Base-by-base conservation (phyloP, 208 protist species). In the Crithidia fasciculata region DNA sequence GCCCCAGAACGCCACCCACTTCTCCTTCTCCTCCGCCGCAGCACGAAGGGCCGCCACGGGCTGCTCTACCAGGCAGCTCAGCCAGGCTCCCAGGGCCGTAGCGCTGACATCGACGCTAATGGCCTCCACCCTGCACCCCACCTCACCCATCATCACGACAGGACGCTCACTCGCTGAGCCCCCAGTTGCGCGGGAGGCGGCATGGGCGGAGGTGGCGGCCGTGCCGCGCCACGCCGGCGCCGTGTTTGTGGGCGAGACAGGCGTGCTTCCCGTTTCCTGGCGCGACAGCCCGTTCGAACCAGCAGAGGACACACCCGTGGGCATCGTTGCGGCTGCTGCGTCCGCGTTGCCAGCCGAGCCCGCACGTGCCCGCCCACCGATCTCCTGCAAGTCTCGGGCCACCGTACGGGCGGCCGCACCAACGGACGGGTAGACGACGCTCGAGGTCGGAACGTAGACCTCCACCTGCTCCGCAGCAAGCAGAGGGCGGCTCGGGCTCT, bases 81-180 rank as follows among this genome's bases (percentile, higher is more conserved):
- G 44, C 74, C 74, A 80, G 9, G 55, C 68, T 39, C 67, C 68
- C 40, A 80, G 58, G 8, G 74, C 74, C 15, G 55, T 62, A 6
- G 62, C 68, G 49, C 74, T 80, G 68, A 80, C 58, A 62, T 80
- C 74, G 39, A 80, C 55, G 18, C 54, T 71, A n/a, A 80, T 54
- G 37, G 74, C 15, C 50, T 74, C 62, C 8, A 80, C 43, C 8
- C 62, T 61, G 53, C 59, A 74, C 15, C 60, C 61, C 28, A 80
- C 68, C 28, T 80, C 74, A 10, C 61, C 49, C 58, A 56, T 57
- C 69, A 73, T 69, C 18, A 74, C 54, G 12, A 74, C 61, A 2
- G 13, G 39, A 15, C 44, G 49, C 3, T 28, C 36, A 40, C 66
- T 44, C 9, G 5, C 37, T 28, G 0, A 16, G 10, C 28, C 19